Evolutionary conservation across 2,329 filamentous ascomycete species (phyloP).

Genomic region (Xylaria digitata): DNA sequence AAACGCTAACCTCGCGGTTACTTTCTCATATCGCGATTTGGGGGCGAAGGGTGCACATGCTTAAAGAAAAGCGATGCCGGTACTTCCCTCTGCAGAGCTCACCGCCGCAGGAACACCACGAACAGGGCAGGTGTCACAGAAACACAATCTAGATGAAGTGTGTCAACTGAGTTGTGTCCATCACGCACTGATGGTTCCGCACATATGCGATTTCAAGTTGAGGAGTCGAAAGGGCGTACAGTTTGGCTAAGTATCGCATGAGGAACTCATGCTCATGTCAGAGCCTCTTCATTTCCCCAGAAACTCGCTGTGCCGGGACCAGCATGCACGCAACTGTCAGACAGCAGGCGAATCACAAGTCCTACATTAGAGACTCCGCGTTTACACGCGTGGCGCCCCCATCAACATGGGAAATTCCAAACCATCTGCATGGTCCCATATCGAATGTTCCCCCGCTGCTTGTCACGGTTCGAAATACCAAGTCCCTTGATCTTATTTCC

Average conservation of each 20-base stretch:
- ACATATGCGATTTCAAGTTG: conserved; percentile 5
- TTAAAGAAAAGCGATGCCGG: conserved; percentile 1
- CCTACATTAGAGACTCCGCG: conserved; percentile 2
- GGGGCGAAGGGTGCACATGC: neutral
- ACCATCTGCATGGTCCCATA: conserved; percentile 7
- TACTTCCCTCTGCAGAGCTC: conserved; percentile 8
- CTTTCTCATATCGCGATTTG: neutral
- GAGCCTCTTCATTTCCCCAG: conserved; percentile 22
- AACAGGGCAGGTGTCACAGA: conserved; percentile 32
- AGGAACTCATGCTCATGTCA: conserved; percentile 6
- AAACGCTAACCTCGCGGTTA: neutral
- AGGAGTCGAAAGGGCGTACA: neutral
- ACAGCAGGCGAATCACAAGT: neutral
- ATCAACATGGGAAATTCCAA: neutral
- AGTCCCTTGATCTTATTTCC: conserved; percentile 14
- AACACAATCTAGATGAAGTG: neutral
- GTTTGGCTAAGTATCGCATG: neutral
- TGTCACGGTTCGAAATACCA: neutral
- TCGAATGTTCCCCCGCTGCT: neutral
- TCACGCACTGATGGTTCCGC: neutral
- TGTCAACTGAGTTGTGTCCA: neutral
- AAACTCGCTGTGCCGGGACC: conserved; percentile 3
- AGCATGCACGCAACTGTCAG: neutral
- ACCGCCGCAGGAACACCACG: conserved; percentile 28
- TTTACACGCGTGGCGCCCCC: neutral